Percentiles rank a stretch among this genome's conserved stretches.
Evolutionary conservation across 2,329 filamentous ascomycete genomes (phyloP).

Genomic region (Mycosphaerella sp.): DNA sequence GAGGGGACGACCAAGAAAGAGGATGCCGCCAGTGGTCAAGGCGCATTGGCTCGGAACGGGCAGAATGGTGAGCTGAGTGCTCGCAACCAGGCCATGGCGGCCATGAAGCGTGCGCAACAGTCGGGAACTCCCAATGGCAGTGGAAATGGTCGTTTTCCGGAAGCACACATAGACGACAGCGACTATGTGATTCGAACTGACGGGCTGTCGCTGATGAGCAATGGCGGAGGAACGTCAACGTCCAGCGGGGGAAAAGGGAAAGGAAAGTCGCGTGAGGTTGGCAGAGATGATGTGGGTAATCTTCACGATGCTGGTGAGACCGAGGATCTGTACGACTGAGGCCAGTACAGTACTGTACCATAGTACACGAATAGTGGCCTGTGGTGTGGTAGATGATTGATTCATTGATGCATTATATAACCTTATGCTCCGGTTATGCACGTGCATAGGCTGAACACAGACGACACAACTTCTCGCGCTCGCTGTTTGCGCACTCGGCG

Average conservation of each 20-base stretch:
- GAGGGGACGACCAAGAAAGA: conserved; percentile 54
- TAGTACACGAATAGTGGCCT: too few relatives aligned
- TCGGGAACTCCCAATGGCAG: conserved; percentile 12
- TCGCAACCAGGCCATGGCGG: conserved; percentile 13
- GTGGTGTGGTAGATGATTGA: too few relatives aligned
- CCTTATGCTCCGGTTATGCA: neutral
- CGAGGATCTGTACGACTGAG: conserved; percentile 41
- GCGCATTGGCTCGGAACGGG: neutral
- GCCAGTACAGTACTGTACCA: too few relatives aligned
- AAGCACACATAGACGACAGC: conserved; percentile 32
- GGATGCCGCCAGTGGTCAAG: conserved; percentile 29
- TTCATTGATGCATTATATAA: too few relatives aligned
- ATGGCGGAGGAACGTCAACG: conserved; percentile 27
- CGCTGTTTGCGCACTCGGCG: neutral
- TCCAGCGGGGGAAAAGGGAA: conserved; percentile 33
- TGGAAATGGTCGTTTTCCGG: neutral
- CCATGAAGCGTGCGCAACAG: conserved; percentile 17
- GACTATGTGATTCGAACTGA: conserved; percentile 40
- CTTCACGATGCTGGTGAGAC: conserved; percentile 35
- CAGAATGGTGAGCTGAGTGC: conserved; percentile 5
- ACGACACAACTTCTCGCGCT: neutral
- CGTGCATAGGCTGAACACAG: neutral
- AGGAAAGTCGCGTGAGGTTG: conserved; percentile 30
- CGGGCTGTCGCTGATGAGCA: conserved; percentile 27
- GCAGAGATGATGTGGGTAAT: neutral